These are phyloP conservation scores for Russula emetica DNA, from an alignment of 768 basidiomycete species.

Conservation along the genomic window DNA sequence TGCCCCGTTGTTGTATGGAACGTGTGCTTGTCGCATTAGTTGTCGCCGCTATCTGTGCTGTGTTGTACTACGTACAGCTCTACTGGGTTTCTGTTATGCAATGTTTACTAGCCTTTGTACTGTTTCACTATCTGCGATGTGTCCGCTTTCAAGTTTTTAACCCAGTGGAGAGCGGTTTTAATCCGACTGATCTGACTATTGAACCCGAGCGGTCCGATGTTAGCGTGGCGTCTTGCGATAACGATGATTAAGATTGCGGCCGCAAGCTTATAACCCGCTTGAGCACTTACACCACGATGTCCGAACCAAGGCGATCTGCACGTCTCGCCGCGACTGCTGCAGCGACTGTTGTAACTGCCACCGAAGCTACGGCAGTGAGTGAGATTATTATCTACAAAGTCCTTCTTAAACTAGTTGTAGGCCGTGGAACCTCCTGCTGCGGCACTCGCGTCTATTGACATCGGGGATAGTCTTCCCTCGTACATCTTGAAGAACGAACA, in stretches of 20 bases:
- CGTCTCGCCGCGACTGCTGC: slow-evolving; percentile 24
- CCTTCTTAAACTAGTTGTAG: not conserved
- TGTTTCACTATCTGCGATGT: slow-evolving; percentile 14
- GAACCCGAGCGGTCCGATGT: slow-evolving; percentile 5
- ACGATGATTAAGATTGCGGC: slow-evolving; percentile 16
- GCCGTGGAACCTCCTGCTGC: slow-evolving; percentile 1
- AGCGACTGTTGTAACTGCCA: not conserved
- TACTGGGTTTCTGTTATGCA: slow-evolving; percentile 25
- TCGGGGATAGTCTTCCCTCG: slow-evolving; percentile 73
- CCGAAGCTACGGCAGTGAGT: slow-evolving; percentile 3
- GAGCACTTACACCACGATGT: slow-evolving; percentile 7
- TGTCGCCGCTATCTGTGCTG: slow-evolving; percentile 25
- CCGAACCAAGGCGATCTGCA: slow-evolving; percentile 28
- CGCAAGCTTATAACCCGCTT: not conserved
- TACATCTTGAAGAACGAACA: slow-evolving; percentile 81
- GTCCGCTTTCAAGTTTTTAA: not conserved
- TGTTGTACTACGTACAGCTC: slow-evolving; percentile 26
- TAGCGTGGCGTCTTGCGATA: not conserved
- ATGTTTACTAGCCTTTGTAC: slow-evolving; percentile 21
- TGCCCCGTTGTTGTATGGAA: slow-evolving; percentile 22
- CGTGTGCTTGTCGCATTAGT: slow-evolving; percentile 23
- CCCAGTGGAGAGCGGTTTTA: not conserved
- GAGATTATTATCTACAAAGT: not conserved
- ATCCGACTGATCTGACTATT: slow-evolving; percentile 1
- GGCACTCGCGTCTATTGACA: slow-evolving; percentile 43